These are phyloP conservation scores for Malassezia vespertilionis DNA, from an alignment of 1,284 basidiomycete species.

Conservation along the genomic window DNA sequence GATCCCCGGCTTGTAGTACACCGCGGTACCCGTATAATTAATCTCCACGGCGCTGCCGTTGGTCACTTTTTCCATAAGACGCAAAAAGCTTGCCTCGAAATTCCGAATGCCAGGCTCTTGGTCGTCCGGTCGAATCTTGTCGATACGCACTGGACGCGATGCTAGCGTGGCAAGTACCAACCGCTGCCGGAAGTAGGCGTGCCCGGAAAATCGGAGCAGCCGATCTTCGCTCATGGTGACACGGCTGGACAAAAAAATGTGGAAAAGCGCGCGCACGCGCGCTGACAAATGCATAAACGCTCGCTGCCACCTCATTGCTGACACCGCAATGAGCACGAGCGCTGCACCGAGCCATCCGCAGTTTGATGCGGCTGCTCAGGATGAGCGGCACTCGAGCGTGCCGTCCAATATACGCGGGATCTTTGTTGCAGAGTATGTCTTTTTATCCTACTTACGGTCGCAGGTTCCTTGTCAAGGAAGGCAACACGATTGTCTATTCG, in stretches of 20 bases:
- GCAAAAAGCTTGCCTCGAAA: conserved; percentile 80
- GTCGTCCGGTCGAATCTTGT: conserved; percentile 79
- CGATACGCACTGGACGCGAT: conserved; percentile 72
- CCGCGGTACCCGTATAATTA: conserved; percentile 60
- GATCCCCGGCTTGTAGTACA: conserved; percentile 77
- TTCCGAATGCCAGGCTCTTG: conserved; percentile 88
- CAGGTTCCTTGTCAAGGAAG: conserved; percentile 12
- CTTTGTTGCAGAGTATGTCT: conserved; percentile 16
- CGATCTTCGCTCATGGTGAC: no score
- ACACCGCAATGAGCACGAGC: background rate
- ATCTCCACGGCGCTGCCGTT: conserved; percentile 95
- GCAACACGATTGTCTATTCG: conserved; percentile 10
- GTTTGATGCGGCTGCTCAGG: no score
- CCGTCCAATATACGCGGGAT: conserved; percentile 4
- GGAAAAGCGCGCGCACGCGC: no score
- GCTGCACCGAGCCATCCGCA: background rate
- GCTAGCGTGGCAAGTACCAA: conserved; percentile 77
- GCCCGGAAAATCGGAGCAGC: conserved; percentile 58
- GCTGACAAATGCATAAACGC: conserved; percentile 14
- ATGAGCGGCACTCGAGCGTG: no score
- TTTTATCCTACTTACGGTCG: background rate
- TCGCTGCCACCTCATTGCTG: background rate
- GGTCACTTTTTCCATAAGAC: conserved; percentile 80
- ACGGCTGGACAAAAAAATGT: no score
- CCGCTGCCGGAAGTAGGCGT: conserved; percentile 71